These are phyloP conservation scores for Trametes punicea DNA, from an alignment of 768 basidiomycete genomes.

Conservation along the genomic window DNA sequence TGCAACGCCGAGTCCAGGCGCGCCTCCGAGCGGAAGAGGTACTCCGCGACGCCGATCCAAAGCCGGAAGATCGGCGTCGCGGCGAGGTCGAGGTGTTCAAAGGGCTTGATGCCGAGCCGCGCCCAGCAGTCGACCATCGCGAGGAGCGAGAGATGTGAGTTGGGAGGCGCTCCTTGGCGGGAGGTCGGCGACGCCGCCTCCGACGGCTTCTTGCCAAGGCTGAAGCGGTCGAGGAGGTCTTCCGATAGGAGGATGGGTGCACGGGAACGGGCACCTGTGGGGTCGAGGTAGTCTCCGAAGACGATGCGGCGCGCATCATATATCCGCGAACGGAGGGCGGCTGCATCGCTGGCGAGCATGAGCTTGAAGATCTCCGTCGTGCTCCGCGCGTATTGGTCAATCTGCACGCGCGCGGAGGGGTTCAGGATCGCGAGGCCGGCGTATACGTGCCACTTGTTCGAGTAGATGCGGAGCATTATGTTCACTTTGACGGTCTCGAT, in stretches of 20 bases:
- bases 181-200: slow-evolving; percentile 1
- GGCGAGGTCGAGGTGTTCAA: slow-evolving; percentile 86
- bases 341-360: slow-evolving; percentile 67
- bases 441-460: slow-evolving; percentile 98
- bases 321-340: slow-evolving; percentile 64
- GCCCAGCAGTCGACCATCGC: slow-evolving; percentile 99
- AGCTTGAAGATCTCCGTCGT: slow-evolving; percentile 92
- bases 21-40: slow-evolving; percentile 73
- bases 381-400: slow-evolving; percentile 85
- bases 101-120: slow-evolving; percentile 80
- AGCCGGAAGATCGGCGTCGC: slow-evolving; percentile 95
- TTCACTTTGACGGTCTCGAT: slow-evolving; percentile 99
- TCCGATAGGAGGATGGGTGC: slow-evolving; percentile 81
- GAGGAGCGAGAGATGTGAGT: slow-evolving; percentile 90
- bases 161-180: slow-evolving; percentile 39
- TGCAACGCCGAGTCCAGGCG: slow-evolving; percentile 68
- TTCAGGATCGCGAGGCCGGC: slow-evolving; percentile 98
- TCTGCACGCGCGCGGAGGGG: slow-evolving; percentile 82
- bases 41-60: slow-evolving; percentile 96
- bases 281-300: slow-evolving; percentile 47
- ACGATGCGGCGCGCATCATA: slow-evolving; percentile 73
- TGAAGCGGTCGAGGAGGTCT: slow-evolving; percentile 85
- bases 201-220: slow-evolving; percentile 51
- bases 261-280: slow-evolving; percentile 24
- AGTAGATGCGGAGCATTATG: slow-evolving; percentile 92